Percentiles rank a stretch among this genome's conserved stretches.
phyloP scores from a whole-genome alignment of 768 basidiomycete species.

The Pulveroboletus ravenelii region DNA sequence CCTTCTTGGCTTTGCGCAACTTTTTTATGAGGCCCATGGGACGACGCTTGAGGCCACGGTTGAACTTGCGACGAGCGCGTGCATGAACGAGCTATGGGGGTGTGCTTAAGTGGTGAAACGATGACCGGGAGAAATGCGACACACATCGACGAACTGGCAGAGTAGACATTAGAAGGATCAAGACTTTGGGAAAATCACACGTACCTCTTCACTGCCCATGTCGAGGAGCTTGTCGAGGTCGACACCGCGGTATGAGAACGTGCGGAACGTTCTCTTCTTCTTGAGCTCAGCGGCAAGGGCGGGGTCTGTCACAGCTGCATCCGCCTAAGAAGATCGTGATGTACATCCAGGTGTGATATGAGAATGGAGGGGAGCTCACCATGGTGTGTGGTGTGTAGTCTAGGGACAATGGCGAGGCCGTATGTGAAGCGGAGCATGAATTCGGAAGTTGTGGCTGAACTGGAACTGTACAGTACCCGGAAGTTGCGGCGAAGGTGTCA shows the following conservation, averaged over 20 bases:
- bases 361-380: conserved; percentile 23
- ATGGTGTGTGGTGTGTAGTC: conserved; percentile 30
- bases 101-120: conserved; percentile 2
- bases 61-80: conserved; percentile 97
- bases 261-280: conserved; percentile 98
- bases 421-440: conserved; percentile 23
- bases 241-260: conserved; percentile 96
- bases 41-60: conserved; percentile 96
- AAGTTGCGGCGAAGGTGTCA: conserved; percentile 11
- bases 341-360: not conserved
- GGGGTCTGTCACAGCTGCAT: conserved; percentile 83
- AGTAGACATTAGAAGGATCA: not conserved
- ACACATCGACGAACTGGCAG: conserved; percentile 72
- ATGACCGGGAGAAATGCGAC: conserved; percentile 24
- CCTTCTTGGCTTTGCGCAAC: conserved; percentile 98
- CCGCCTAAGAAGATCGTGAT: conserved; percentile 51
- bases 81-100: conserved; percentile 92
- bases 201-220: conserved; percentile 89
- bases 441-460: conserved; percentile 41
- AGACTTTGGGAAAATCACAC: conserved; percentile 20
- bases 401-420: conserved; percentile 19
- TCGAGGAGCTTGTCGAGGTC: conserved; percentile 98
- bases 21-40: conserved; percentile 99
- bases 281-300: conserved; percentile 93
- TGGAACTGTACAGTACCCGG: conserved; percentile 60